These are phyloP conservation scores for Botrytis deweyae DNA, from an alignment of 2,329 filamentous ascomycete species.

Conservation along the genomic window DNA sequence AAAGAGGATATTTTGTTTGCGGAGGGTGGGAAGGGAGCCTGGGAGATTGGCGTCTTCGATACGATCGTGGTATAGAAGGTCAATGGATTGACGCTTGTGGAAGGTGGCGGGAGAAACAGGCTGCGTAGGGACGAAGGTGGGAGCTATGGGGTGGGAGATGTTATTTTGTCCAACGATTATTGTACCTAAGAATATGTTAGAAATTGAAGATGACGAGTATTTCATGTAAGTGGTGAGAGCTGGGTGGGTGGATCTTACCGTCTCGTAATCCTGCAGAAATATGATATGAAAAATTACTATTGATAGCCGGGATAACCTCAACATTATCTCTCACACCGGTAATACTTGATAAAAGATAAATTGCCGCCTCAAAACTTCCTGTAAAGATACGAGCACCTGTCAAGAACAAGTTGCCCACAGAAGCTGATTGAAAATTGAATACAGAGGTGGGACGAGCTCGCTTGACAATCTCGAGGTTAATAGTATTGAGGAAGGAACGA, in stretches of 20 bases:
- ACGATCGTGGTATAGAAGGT: constrained; percentile 57
- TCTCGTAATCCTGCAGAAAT: constrained; percentile 81
- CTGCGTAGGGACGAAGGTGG: constrained; percentile 26
- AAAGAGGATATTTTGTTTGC: constrained; percentile 79
- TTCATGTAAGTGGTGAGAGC: background rate
- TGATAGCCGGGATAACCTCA: constrained; percentile 83
- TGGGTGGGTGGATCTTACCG: constrained; percentile 49
- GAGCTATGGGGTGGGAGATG: constrained; percentile 70
- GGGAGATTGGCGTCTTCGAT: constrained; percentile 81
- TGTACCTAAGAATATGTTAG: constrained; percentile 1
- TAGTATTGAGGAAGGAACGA: constrained; percentile 71
- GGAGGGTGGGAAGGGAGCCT: constrained; percentile 74
- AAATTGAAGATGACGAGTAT: background rate
- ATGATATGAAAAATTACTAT: constrained; percentile 93
- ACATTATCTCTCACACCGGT: constrained; percentile 78
- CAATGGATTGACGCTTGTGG: constrained; percentile 34
- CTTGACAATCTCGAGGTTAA: constrained; percentile 78
- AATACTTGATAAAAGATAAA: constrained; percentile 84
- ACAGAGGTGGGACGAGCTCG: constrained; percentile 68
- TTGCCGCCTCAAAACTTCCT: constrained; percentile 87
- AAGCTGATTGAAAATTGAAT: constrained; percentile 76
- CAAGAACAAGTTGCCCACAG: constrained; percentile 76
- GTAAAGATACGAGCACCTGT: constrained; percentile 87
- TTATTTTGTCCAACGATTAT: constrained; percentile 85
- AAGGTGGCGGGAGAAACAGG: constrained; percentile 26